A percentile compares a stretch with the other conserved stretches of the same genome.
These are phyloP conservation scores for Agastache rugosa DNA, from an alignment of 257 asterid genomes.

Conservation along the genomic window DNA sequence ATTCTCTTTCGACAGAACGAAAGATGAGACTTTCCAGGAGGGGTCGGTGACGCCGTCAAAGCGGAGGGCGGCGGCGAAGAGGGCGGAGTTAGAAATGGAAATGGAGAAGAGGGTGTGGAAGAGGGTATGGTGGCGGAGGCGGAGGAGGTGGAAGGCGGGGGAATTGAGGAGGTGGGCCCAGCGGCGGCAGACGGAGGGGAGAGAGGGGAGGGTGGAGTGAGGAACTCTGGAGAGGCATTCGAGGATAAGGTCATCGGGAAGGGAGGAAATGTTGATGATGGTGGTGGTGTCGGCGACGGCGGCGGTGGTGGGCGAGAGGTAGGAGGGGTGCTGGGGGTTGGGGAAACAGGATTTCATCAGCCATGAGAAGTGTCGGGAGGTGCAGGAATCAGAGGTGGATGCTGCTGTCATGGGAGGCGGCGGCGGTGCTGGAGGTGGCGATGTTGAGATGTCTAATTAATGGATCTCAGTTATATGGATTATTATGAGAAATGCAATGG, in stretches of 20 bases:
- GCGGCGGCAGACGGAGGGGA: slow-evolving; percentile 82
- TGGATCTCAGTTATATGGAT: background rate
- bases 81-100: slow-evolving; percentile 63
- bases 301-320: slow-evolving; percentile 44
- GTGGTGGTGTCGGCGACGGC: slow-evolving; percentile 33
- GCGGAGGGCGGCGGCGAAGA: slow-evolving; percentile 66
- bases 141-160: slow-evolving; percentile 63
- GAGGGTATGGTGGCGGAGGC: slow-evolving; percentile 58
- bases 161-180: slow-evolving; percentile 80
- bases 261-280: slow-evolving; percentile 61
- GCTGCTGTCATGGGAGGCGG: slow-evolving; percentile 31
- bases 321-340: slow-evolving; percentile 67
- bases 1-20: slow-evolving; percentile 45
- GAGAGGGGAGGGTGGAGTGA: slow-evolving; percentile 63
- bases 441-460: background rate
- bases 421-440: background rate
- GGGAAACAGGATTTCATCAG: slow-evolving; percentile 89
- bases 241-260: slow-evolving; percentile 83
- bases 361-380: slow-evolving; percentile 85
- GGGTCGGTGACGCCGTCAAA: slow-evolving; percentile 36
- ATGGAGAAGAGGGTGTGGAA: slow-evolving; percentile 61
- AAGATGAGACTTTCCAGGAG: slow-evolving; percentile 67
- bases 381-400: slow-evolving; percentile 58
- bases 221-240: slow-evolving; percentile 80
- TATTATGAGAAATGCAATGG: background rate